Conservation (phyloP, 2,329 filamentous ascomycete genomes). For the Colletotrichum tamarilloi region DNA sequence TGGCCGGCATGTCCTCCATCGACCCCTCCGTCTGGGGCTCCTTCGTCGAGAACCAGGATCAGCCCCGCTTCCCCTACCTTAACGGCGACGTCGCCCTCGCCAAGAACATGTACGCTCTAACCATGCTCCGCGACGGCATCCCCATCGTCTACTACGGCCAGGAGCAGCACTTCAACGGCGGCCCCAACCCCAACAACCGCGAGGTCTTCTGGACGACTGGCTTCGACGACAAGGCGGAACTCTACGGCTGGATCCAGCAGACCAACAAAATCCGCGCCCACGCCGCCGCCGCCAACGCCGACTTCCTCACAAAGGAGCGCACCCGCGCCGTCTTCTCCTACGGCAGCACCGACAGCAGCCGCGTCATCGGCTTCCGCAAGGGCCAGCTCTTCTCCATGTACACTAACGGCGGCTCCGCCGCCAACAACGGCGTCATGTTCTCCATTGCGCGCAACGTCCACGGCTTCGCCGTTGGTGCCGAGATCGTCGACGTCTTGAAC, state of each 20-base stretch:
- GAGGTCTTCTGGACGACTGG: conserved; percentile 66
- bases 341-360: conserved; percentile 22
- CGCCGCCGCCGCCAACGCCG: conserved; percentile 18
- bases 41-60: conserved; percentile 71
- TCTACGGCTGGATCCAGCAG: conserved; percentile 59
- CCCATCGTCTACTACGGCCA: conserved; percentile 75
- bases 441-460: conserved; percentile 44
- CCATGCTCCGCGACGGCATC: conserved; percentile 69
- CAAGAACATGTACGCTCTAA: conserved; percentile 70
- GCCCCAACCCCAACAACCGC: conserved; percentile 60
- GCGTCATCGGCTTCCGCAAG: conserved; percentile 33
- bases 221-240: conserved; percentile 56
- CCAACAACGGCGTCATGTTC: conserved; percentile 46
- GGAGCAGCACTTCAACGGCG: conserved; percentile 68
- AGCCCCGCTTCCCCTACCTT: conserved; percentile 59
- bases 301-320: conserved; percentile 26
- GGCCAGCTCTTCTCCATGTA: conserved; percentile 43
- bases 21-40: conserved; percentile 41
- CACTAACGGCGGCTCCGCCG: conserved; percentile 51
- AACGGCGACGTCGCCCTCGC: conserved; percentile 65
- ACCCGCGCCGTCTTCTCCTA: conserved; percentile 29
- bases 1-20: conserved; percentile 39
- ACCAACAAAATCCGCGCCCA: conserved; percentile 60
- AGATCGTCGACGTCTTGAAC: conserved; percentile 53
- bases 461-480: conserved; percentile 48